These are phyloP conservation scores for Apostasia shenzhenica DNA, from an alignment of 106 monocot genomes.

Conservation along the genomic window DNA sequence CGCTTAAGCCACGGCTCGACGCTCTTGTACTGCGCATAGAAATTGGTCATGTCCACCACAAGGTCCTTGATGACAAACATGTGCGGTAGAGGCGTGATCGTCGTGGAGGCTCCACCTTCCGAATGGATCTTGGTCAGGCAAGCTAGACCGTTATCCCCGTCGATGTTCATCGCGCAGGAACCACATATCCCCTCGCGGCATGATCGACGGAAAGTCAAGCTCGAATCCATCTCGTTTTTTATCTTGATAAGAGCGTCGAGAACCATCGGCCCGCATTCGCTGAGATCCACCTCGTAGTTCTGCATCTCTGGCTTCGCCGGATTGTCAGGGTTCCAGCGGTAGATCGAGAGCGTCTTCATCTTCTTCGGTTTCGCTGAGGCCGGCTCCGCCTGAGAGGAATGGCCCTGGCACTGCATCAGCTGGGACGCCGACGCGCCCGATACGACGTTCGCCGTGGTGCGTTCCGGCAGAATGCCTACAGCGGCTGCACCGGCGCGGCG, in stretches of 20 bases:
- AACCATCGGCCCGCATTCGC: slow-evolving; percentile 82
- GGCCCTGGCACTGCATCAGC: slow-evolving; percentile 28
- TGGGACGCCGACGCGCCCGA: slow-evolving; percentile 5
- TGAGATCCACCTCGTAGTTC: slow-evolving; percentile 76
- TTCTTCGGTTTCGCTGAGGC: slow-evolving; percentile 3
- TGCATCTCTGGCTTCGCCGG: slow-evolving; percentile 52
- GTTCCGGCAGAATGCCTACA: not conserved
- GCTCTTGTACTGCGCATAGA: slow-evolving; percentile 92
- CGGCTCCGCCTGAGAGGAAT: slow-evolving; percentile 29
- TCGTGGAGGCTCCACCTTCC: slow-evolving; percentile 7
- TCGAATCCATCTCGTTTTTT: slow-evolving; percentile 86
- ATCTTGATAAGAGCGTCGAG: slow-evolving; percentile 94
- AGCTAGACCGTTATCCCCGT: slow-evolving; percentile 86
- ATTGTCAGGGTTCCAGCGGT: slow-evolving; percentile 79
- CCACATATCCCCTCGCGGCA: slow-evolving; percentile 86
- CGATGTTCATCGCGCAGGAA: slow-evolving; percentile 91
- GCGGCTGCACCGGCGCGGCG: not conserved
- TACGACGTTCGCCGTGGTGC: not conserved
- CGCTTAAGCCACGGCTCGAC: slow-evolving; percentile 97
- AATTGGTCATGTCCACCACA: slow-evolving; percentile 98
- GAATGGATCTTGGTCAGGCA: slow-evolving; percentile 72
- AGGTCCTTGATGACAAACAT: slow-evolving; percentile 96
- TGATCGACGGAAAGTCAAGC: slow-evolving; percentile 66
- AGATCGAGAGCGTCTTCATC: slow-evolving; percentile 80
- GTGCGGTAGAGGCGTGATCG: slow-evolving; percentile 83